A percentile compares a stretch with the other conserved stretches of the same genome.
These are phyloP conservation scores for Xerocomus potaroensis DNA, from an alignment of 768 basidiomycete genomes.

Conservation along the genomic window DNA sequence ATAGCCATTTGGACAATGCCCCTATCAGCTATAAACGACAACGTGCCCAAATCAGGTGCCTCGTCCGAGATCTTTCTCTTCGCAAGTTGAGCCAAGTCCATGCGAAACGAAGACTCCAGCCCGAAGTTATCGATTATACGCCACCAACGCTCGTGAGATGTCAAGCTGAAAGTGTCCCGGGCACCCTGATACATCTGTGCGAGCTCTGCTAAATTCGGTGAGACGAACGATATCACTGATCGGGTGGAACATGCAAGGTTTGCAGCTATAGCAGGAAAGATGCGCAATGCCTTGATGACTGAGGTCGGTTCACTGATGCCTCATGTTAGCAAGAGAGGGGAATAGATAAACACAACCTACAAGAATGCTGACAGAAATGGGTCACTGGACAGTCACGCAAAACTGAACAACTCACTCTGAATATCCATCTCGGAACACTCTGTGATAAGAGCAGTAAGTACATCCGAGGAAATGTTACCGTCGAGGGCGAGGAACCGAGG, in stretches of 20 bases:
- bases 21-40: conserved; percentile 60
- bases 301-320: conserved; percentile 87
- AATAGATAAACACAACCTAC: conserved; percentile 37
- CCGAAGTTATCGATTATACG: conserved; percentile 54
- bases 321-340: conserved; percentile 6
- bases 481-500: conserved; percentile 70
- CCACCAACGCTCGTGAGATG: conserved; percentile 63
- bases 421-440: conserved; percentile 47
- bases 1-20: conserved; percentile 81
- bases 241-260: conserved; percentile 29
- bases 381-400: background rate
- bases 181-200: conserved; percentile 51
- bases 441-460: conserved; percentile 48
- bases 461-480: conserved; percentile 60
- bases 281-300: conserved; percentile 65
- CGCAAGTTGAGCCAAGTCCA: conserved; percentile 59
- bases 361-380: conserved; percentile 58
- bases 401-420: conserved; percentile 42
- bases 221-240: conserved; percentile 63
- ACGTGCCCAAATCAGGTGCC: conserved; percentile 37
- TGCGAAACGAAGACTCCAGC: conserved; percentile 63
- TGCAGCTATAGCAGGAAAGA: conserved; percentile 59
- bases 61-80: conserved; percentile 40
- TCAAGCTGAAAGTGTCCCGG: conserved; percentile 44
- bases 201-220: conserved; percentile 86